Conservation (phyloP, 2,329 filamentous ascomycete species). For the Aspergillus intermedius region DNA sequence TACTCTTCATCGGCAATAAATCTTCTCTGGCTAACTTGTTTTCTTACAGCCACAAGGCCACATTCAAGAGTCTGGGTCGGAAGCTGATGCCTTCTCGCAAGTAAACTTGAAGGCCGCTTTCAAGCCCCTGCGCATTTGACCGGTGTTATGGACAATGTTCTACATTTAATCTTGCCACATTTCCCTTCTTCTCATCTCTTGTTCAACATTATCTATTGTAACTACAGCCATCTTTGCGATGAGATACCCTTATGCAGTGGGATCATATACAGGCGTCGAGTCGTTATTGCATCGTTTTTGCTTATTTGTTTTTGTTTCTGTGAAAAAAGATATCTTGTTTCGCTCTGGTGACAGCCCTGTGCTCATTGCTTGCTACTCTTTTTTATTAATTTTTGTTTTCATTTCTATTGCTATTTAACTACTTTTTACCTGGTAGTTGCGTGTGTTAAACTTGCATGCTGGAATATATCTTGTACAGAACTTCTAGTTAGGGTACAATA, state of each 20-base stretch:
- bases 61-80: conserved; percentile 31
- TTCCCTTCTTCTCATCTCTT: conserved; percentile 1
- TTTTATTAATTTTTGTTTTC: not conserved
- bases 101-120: conserved; percentile 3
- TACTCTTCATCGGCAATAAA: not conserved
- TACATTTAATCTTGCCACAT: not conserved
- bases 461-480: no score
- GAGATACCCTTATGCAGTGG: conserved; percentile 18
- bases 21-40: conserved; percentile 4
- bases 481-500: no score
- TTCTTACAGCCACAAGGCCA: conserved; percentile 21
- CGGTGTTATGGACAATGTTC: not conserved
- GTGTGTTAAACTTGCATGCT: no score
- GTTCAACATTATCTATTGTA: conserved; percentile 3
- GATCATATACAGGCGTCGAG: conserved; percentile 21
- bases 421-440: no score
- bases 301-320: conserved; percentile 2
- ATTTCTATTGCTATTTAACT: not conserved
- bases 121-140: not conserved
- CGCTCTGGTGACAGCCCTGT: not conserved
- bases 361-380: not conserved
- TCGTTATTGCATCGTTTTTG: not conserved
- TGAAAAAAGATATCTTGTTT: not conserved
- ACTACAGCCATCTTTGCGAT: conserved; percentile 11
- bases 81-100: conserved; percentile 27